Evolutionary conservation across 805 yeast genomes (phyloP).

Genomic region (Metschnikowia orientalis): DNA sequence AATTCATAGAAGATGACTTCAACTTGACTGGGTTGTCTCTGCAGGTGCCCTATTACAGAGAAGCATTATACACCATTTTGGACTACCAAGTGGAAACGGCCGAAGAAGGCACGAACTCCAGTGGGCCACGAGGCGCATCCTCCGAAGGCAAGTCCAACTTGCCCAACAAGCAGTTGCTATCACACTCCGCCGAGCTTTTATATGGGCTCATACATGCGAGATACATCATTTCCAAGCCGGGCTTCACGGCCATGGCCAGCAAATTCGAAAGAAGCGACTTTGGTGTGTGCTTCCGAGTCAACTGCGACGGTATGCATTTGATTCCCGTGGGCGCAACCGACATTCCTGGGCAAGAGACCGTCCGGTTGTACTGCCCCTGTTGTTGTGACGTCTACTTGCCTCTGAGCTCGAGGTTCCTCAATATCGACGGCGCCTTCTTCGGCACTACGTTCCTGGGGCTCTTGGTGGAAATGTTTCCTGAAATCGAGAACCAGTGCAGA

Average conservation of each 20-base stretch:
- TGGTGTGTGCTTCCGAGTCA: conserved; percentile 87
- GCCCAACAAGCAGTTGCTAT: conserved; percentile 70
- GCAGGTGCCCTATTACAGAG: conserved; percentile 85
- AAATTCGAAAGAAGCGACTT: conserved; percentile 86
- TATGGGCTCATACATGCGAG: conserved; percentile 95
- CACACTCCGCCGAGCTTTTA: conserved; percentile 85
- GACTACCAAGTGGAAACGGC: conserved; percentile 66
- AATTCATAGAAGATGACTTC: conserved; percentile 94
- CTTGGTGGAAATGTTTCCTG: conserved; percentile 88
- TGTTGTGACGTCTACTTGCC: conserved; percentile 91
- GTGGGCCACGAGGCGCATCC: conserved; percentile 1
- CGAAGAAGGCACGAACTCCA: conserved; percentile 25
- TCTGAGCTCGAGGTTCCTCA: conserved; percentile 75
- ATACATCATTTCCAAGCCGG: conserved; percentile 82
- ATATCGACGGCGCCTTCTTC: conserved; percentile 94
- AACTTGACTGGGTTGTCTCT: conserved; percentile 84
- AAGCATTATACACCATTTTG: conserved; percentile 84
- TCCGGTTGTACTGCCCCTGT: conserved; percentile 88
- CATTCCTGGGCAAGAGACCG: conserved; percentile 87
- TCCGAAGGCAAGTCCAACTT: conserved; percentile 43
- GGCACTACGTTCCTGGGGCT: conserved; percentile 95
- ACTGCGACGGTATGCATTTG: conserved; percentile 84
- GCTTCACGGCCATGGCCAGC: conserved; percentile 87
- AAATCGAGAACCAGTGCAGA: conserved; percentile 71
- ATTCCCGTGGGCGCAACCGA: conserved; percentile 92